Base-by-base conservation (phyloP, 1,139 yeast genomes). In the Diutina rugosa region DNA sequence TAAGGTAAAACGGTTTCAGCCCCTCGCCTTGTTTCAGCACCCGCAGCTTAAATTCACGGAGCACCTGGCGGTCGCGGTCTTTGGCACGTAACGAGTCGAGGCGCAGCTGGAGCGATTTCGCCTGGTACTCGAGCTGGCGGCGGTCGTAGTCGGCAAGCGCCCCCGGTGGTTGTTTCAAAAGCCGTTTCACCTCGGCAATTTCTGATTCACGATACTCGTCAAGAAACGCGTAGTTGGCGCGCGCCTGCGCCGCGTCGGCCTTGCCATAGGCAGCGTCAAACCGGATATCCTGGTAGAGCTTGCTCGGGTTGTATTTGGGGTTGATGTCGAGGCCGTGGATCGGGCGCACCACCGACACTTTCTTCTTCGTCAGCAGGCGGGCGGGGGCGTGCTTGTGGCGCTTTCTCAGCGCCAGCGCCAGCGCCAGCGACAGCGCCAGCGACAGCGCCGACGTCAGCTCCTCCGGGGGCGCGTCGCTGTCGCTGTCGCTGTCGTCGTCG, bases 251-350 rank as follows among this genome's bases (percentile, higher is more conserved):
- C 58, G 81, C 71, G 65, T 90, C 93, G 0, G 95, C 88, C 63
- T 83, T 86, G 58, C 98, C 98, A 61, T 84, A 82, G 0, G 96
- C 90, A 0, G 95, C 80, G 69, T 91, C 97, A 67, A 93, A 93
- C 62, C 99, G 77, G 44, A 95, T 84, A 72, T 93, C 99, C 56
- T 82, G 77, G 65, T 87, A 82, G 46, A 84, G 67, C 41, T 74
- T 67, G 51, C 74, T 67, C 18, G 69, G 64, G 54, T 72, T 72
- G 54, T 71, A 65, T 61, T 72, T 73, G 4, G 59, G 52, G 21
- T 76, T 68, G 44, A 49, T 49, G 29, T 76, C 78, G 52, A 88
- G 69, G 0, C 96, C 96, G 0, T 91, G 93, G 21, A 90, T 84
- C 44, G 83, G 82, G 61, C 97, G 76, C 49, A 90, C 75, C 62